These are phyloP conservation scores for Emergomyces africanus DNA, from an alignment of 2,329 filamentous ascomycete genomes.

Conservation along the genomic window DNA sequence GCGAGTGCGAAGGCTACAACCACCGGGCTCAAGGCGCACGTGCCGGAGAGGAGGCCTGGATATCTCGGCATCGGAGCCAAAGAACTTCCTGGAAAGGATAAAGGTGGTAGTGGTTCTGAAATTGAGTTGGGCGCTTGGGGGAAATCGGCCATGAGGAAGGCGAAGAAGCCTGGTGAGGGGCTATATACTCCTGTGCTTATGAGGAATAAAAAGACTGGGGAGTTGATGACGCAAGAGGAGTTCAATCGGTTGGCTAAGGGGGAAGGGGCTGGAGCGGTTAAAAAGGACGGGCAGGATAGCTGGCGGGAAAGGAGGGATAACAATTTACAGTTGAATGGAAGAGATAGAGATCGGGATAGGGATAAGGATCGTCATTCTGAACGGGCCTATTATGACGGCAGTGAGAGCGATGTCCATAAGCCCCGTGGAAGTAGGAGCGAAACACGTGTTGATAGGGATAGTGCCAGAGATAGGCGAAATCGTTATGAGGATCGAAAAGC, in stretches of 20 bases:
- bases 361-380: constrained; percentile 18
- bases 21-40: constrained; percentile 44
- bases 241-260: constrained; percentile 39
- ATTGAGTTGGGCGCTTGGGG: constrained; percentile 74
- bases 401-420: constrained; percentile 20
- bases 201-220: constrained; percentile 49
- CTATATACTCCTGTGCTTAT: constrained; percentile 51
- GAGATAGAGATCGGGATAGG: constrained; percentile 19
- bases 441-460: constrained; percentile 16
- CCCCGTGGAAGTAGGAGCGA: constrained; percentile 27
- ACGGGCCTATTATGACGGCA: constrained; percentile 23
- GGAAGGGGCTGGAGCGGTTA: constrained; percentile 28
- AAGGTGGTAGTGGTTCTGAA: constrained; percentile 30
- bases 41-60: constrained; percentile 58
- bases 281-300: constrained; percentile 30
- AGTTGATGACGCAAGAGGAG: constrained; percentile 51
- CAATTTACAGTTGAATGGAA: constrained; percentile 28
- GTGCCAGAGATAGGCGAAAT: constrained; percentile 17
- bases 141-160: constrained; percentile 43
- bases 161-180: constrained; percentile 34
- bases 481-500: constrained; percentile 25
- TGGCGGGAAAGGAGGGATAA: constrained; percentile 34
- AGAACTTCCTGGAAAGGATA: constrained; percentile 44
- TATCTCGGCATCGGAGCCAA: constrained; percentile 83
- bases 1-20: constrained; percentile 27